Conservation (phyloP, 1,139 yeast genomes). For the Candida albicans region DNA sequence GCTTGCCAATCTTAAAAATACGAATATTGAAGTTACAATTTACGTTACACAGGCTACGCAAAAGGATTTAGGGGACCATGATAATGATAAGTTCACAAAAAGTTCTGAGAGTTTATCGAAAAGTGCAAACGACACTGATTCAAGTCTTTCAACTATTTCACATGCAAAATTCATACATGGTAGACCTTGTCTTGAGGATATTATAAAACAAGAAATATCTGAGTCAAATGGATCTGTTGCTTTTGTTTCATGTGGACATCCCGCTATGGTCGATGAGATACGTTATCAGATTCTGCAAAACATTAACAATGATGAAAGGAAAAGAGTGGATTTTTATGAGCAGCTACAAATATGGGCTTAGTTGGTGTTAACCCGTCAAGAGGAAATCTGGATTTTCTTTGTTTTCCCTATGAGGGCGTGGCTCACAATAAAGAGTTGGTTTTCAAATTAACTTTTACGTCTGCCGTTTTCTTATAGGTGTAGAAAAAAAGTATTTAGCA, state of each 20-base stretch:
- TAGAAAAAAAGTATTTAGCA: no score
- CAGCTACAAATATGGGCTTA: constrained; percentile 1
- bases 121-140: not conserved
- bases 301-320: constrained; percentile 21
- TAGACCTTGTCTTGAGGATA: constrained; percentile 31
- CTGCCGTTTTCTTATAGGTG: no score
- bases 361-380: not conserved
- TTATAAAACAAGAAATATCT: constrained; percentile 27
- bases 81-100: no score
- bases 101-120: no score
- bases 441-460: no score
- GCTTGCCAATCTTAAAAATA: constrained; percentile 22
- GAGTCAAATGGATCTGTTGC: constrained; percentile 38
- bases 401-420: no score
- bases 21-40: constrained; percentile 27
- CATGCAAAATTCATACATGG: constrained; percentile 33
- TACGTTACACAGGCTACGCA: constrained; percentile 24
- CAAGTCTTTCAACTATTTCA: constrained; percentile 22
- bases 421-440: no score
- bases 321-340: not conserved
- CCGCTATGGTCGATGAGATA: constrained; percentile 52
- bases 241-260: constrained; percentile 54
- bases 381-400: no score
- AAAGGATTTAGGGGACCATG: no score
- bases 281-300: constrained; percentile 35